phyloP scores from a whole-genome alignment of 2,329 filamentous ascomycete genomes.

The Xylaria sp. region DNA sequence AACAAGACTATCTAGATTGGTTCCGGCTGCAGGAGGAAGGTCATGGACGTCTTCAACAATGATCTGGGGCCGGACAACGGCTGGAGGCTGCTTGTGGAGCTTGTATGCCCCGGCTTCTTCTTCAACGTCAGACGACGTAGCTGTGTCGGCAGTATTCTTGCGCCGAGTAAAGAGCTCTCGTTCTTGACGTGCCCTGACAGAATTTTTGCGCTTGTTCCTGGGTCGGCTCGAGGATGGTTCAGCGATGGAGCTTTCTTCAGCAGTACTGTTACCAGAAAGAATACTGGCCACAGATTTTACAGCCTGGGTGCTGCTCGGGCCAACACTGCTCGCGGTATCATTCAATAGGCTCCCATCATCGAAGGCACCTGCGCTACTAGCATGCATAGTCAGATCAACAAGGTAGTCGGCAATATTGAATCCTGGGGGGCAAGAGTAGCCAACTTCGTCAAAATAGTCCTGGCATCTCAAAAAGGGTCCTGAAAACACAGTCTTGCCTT shows the following conservation, averaged over 20 bases:
- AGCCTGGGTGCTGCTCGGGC: slow-evolving; percentile 86
- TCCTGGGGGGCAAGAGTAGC: slow-evolving; percentile 91
- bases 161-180: slow-evolving; percentile 89
- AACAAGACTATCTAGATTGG: slow-evolving; percentile 85
- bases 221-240: slow-evolving; percentile 73
- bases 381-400: slow-evolving; percentile 98
- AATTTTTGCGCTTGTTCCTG: slow-evolving; percentile 78
- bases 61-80: slow-evolving; percentile 64
- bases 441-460: slow-evolving; percentile 89
- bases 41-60: slow-evolving; percentile 76
- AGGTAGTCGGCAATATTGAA: slow-evolving; percentile 99
- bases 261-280: slow-evolving; percentile 75
- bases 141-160: slow-evolving; percentile 71
- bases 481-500: slow-evolving; percentile 91
- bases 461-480: slow-evolving; percentile 91
- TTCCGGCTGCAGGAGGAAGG: slow-evolving; percentile 71
- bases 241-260: slow-evolving; percentile 69
- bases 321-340: slow-evolving; percentile 71
- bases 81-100: slow-evolving; percentile 59
- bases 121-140: slow-evolving; percentile 68
- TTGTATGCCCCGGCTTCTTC: slow-evolving; percentile 64
- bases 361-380: slow-evolving; percentile 70
- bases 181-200: slow-evolving; percentile 87
- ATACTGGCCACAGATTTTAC: slow-evolving; percentile 91
- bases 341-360: slow-evolving; percentile 65